These are phyloP conservation scores for Verticillium albo-atrum DNA, from an alignment of 2,329 filamentous ascomycete species.

Conservation along the genomic window DNA sequence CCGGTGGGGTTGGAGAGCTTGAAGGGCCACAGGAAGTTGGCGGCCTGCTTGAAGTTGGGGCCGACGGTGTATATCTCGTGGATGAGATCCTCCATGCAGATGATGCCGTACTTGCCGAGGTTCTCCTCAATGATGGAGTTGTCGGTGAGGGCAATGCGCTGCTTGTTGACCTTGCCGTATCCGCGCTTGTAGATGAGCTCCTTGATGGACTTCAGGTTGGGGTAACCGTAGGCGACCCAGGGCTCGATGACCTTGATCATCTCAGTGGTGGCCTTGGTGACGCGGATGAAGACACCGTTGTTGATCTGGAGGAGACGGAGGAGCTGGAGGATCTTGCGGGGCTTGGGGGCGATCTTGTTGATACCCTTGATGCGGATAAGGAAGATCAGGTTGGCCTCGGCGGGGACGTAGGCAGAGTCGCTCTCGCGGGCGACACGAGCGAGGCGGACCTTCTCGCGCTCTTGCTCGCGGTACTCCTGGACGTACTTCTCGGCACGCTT, in stretches of 20 bases:
- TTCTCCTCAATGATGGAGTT: slow-evolving; percentile 96
- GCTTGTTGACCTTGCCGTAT: slow-evolving; percentile 98
- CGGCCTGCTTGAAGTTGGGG: slow-evolving; percentile 99
- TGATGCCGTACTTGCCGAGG: slow-evolving; percentile 97
- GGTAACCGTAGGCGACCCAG: slow-evolving; percentile 98
- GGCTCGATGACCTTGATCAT: slow-evolving; percentile 99
- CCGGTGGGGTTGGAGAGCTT: slow-evolving; percentile 98
- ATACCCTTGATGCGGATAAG: slow-evolving; percentile 99
- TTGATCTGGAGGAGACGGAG: slow-evolving; percentile 99
- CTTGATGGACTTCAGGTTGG: slow-evolving; percentile 98
- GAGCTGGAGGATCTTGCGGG: slow-evolving; percentile 99
- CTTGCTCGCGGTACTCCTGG: slow-evolving; percentile 96
- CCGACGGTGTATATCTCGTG: slow-evolving; percentile 99
- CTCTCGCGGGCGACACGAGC: slow-evolving; percentile 83
- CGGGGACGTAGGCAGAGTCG: slow-evolving; percentile 90
- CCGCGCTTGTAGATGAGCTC: slow-evolving; percentile 99
- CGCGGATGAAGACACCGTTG: slow-evolving; percentile 96
- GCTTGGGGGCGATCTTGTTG: slow-evolving; percentile 99
- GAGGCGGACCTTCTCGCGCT: slow-evolving; percentile 98
- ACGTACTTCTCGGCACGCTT: slow-evolving; percentile 99
- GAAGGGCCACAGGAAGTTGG: slow-evolving; percentile 99
- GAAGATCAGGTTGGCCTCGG: slow-evolving; percentile 95
- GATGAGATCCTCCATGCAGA: slow-evolving; percentile 98
- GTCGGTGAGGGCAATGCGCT: slow-evolving; percentile 93
- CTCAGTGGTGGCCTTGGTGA: slow-evolving; percentile 96